Conservation (phyloP, 148 eudicot species). For the Chenopodium formosanum region DNA sequence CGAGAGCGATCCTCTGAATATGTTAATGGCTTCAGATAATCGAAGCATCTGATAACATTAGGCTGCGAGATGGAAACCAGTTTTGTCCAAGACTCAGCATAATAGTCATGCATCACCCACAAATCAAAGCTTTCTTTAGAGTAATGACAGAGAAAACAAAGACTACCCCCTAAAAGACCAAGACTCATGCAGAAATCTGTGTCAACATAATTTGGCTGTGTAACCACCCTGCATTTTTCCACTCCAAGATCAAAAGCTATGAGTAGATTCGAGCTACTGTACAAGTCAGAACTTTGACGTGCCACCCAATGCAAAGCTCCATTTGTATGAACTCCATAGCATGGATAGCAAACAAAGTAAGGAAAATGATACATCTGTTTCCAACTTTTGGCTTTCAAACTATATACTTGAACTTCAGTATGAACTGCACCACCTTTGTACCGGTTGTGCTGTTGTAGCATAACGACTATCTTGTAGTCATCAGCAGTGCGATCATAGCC, state of each 20-base stretch:
- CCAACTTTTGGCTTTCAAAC: constrained; percentile 1
- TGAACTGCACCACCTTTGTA: no score
- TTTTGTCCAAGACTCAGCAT: not conserved
- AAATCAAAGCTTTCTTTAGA: not conserved
- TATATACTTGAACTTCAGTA: constrained; percentile 9
- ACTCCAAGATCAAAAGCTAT: constrained; percentile 11
- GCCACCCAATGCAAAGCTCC: constrained; percentile 17
- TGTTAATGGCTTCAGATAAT: constrained; percentile 6
- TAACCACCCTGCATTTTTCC: not conserved
- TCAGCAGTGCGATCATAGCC: constrained; percentile 5
- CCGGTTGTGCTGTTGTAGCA: not conserved
- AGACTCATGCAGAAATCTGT: not conserved
- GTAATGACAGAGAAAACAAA: not conserved
- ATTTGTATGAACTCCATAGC: constrained; percentile 4
- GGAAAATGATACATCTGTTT: not conserved
- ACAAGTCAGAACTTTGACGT: not conserved
- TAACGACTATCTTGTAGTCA: constrained; percentile 12
- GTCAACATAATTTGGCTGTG: constrained; percentile 1
- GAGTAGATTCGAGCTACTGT: not conserved
- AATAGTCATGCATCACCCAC: constrained; percentile 1
- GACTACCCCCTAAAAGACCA: not conserved
- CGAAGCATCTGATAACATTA: not conserved
- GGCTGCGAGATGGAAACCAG: not conserved
- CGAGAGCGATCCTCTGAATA: constrained; percentile 4
- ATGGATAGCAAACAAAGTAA: not conserved